These are phyloP conservation scores for Leccinum cinnamomeum DNA, from an alignment of 1,284 basidiomycete species.

Conservation along the genomic window DNA sequence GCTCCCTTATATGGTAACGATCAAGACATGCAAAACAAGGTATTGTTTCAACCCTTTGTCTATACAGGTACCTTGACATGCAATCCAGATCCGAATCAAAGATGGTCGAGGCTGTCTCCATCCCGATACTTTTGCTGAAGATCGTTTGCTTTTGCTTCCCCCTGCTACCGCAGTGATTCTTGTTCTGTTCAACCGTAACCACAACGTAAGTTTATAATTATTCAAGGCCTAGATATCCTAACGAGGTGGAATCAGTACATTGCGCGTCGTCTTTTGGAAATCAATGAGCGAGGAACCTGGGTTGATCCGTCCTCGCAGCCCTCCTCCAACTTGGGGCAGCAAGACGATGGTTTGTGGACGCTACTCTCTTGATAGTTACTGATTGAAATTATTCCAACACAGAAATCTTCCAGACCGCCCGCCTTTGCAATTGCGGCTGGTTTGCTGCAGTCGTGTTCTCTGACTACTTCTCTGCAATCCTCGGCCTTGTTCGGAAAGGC, in stretches of 20 bases:
- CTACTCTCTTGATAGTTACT: not conserved
- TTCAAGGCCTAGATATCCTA: not conserved
- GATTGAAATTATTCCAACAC: not conserved
- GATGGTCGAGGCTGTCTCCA: constrained; percentile 66
- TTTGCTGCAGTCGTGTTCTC: constrained; percentile 72
- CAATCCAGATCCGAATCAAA: constrained; percentile 42
- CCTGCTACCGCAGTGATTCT: constrained; percentile 72
- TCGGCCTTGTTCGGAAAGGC: constrained; percentile 70
- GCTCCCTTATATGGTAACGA: constrained; percentile 76
- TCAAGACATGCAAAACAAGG: constrained; percentile 57
- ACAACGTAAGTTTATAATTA: constrained; percentile 60
- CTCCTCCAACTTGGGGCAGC: constrained; percentile 44
- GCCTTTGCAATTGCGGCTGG: constrained; percentile 77
- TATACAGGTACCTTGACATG: constrained; percentile 7
- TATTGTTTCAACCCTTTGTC: constrained; percentile 30
- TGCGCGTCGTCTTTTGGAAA: constrained; percentile 70
- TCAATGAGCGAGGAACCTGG: constrained; percentile 72
- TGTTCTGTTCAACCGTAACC: constrained; percentile 80
- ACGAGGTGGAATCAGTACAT: constrained; percentile 59
- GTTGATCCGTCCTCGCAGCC: constrained; percentile 47
- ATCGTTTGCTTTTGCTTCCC: constrained; percentile 78
- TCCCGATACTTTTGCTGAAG: constrained; percentile 76
- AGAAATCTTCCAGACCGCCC: constrained; percentile 78
- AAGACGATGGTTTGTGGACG: constrained; percentile 55
- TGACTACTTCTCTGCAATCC: constrained; percentile 74